Percentiles rank a stretch among this genome's conserved stretches.
Evolutionary conservation across 768 basidiomycete species (phyloP).

Genomic region (Suillus clintonianus): DNA sequence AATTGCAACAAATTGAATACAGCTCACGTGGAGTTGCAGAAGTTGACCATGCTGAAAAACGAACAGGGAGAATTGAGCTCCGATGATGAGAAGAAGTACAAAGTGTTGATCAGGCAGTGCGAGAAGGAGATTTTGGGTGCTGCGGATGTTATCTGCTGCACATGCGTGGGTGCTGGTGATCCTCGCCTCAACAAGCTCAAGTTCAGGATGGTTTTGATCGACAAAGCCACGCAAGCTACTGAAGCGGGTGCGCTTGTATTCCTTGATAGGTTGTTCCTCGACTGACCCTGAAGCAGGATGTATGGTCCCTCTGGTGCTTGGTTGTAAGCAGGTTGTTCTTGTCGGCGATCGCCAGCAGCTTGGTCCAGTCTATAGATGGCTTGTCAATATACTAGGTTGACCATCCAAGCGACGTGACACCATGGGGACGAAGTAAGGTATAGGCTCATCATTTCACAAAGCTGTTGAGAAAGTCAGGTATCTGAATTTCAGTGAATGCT

Average conservation of each 20-base stretch:
- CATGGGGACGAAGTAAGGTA: too few species aligned
- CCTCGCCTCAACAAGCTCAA: conserved; percentile 95
- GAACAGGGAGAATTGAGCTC: conserved; percentile 97
- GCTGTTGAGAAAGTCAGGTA: not conserved
- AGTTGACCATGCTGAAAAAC: conserved; percentile 95
- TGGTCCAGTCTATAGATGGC: too few species aligned
- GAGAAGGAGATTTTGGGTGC: conserved; percentile 96
- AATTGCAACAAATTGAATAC: too few species aligned
- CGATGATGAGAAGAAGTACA: conserved; percentile 97
- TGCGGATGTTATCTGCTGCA: conserved; percentile 97
- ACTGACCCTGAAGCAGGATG: conserved; percentile 63
- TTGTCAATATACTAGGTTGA: too few species aligned
- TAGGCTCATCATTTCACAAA: not conserved
- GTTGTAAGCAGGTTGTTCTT: too few species aligned
- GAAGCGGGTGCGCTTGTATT: conserved; percentile 71
- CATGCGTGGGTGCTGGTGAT: conserved; percentile 97
- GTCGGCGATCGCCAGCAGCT: too few species aligned
- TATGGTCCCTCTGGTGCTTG: conserved; percentile 98
- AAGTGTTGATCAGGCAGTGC: conserved; percentile 90
- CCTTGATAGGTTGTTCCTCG: conserved; percentile 1
- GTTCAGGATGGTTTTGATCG: conserved; percentile 96
- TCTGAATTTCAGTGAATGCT: not conserved
- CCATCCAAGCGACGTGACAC: too few species aligned
- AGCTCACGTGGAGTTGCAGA: conserved; percentile 94
- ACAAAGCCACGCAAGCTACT: conserved; percentile 97